Evolutionary conservation across 768 basidiomycete species (phyloP).

Genomic region (Pisolithus orientalis): DNA sequence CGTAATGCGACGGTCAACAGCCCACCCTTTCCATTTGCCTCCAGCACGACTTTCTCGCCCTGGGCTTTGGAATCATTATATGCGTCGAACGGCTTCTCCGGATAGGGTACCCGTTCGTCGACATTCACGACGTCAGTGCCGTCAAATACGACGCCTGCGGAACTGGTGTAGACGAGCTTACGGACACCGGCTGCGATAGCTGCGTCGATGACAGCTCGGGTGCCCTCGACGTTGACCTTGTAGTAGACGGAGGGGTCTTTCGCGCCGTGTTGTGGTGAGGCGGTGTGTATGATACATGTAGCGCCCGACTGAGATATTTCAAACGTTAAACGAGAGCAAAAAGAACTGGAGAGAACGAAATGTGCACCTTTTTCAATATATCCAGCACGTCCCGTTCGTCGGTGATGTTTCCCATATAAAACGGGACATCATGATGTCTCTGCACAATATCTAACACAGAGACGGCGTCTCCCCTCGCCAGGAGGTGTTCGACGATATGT

Average conservation of each 20-base stretch:
- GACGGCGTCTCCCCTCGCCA: slow-evolving; percentile 74
- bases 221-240: slow-evolving; percentile 93
- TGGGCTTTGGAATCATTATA: slow-evolving; percentile 94
- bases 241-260: slow-evolving; percentile 69
- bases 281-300: slow-evolving; percentile 94
- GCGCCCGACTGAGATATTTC: slow-evolving; percentile 55
- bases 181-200: slow-evolving; percentile 65
- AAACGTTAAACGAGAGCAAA: background rate
- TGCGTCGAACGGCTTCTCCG: slow-evolving; percentile 72
- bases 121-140: slow-evolving; percentile 74
- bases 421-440: slow-evolving; percentile 78
- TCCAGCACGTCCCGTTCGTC: slow-evolving; percentile 64
- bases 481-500: slow-evolving; percentile 82
- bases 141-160: slow-evolving; percentile 86
- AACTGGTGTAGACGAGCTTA: slow-evolving; percentile 93
- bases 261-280: slow-evolving; percentile 70
- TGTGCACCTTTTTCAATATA: slow-evolving; percentile 66
- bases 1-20: slow-evolving; percentile 85
- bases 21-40: slow-evolving; percentile 79
- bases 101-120: slow-evolving; percentile 81
- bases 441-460: slow-evolving; percentile 91
- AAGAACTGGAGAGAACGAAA: background rate
- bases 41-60: slow-evolving; percentile 78
- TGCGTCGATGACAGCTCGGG: slow-evolving; percentile 76
- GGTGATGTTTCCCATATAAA: slow-evolving; percentile 87